Percentiles rank a stretch among this genome's conserved stretches.
These are phyloP conservation scores for Fusarium ramigenum DNA, from an alignment of 2,329 filamentous ascomycete genomes.

Conservation along the genomic window DNA sequence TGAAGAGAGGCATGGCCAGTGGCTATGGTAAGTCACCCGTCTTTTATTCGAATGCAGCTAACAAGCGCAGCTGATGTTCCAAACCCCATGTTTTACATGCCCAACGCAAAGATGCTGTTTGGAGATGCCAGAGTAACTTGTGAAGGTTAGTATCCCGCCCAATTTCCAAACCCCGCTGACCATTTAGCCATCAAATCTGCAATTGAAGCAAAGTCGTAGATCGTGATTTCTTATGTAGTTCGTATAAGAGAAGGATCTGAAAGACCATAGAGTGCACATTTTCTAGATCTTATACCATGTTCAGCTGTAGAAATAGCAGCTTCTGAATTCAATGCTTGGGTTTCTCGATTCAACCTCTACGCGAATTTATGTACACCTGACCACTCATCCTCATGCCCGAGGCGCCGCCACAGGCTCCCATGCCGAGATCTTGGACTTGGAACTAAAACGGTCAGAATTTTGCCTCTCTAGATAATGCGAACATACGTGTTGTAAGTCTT, in stretches of 20 bases:
- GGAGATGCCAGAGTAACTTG: slow-evolving; percentile 87
- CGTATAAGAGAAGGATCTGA: slow-evolving; percentile 17
- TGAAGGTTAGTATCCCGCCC: slow-evolving; percentile 68
- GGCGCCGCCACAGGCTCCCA: slow-evolving; percentile 60
- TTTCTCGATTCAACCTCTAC: slow-evolving; percentile 33
- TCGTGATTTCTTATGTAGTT: slow-evolving; percentile 22
- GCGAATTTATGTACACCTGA: slow-evolving; percentile 43
- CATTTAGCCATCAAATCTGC: slow-evolving; percentile 53
- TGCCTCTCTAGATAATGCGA: too few species aligned
- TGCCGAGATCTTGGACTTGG: slow-evolving; percentile 62
- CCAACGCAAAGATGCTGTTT: slow-evolving; percentile 89
- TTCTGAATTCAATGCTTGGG: slow-evolving; percentile 29
- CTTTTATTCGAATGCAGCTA: slow-evolving; percentile 3
- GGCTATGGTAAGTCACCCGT: slow-evolving; percentile 73
- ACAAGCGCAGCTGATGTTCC: slow-evolving; percentile 76
- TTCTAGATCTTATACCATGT: slow-evolving; percentile 35
- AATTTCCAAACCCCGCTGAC: slow-evolving; percentile 34
- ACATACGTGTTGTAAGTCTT: slow-evolving; percentile 96
- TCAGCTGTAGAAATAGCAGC: slow-evolving; percentile 11
- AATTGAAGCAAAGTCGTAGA: slow-evolving; percentile 48
- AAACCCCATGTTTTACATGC: slow-evolving; percentile 95
- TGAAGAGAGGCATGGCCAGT: slow-evolving; percentile 91
- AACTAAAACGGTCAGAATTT: slow-evolving; percentile 49
- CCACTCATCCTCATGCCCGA: slow-evolving; percentile 43
- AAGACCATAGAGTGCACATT: slow-evolving; percentile 35